Percentiles rank a stretch among this genome's conserved stretches.
These are phyloP conservation scores for Kazachstania africana DNA, from an alignment of 805 yeast genomes.

Conservation along the genomic window DNA sequence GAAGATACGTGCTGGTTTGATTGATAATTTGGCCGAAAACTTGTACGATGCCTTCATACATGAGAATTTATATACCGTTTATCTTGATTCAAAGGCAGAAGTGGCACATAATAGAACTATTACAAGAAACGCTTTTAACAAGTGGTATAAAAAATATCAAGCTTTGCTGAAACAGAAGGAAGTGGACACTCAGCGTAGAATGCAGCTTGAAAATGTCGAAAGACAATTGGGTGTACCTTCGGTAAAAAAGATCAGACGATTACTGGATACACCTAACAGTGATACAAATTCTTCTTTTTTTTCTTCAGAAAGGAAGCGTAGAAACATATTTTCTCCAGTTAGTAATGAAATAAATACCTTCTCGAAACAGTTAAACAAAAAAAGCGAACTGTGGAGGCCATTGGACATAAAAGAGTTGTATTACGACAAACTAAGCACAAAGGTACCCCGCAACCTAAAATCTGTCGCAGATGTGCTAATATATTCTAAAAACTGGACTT, in stretches of 20 bases:
- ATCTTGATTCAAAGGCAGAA: conserved; percentile 37
- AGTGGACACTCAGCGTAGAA: conserved; percentile 26
- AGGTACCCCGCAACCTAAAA: conserved; percentile 1
- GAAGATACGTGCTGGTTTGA: conserved; percentile 5
- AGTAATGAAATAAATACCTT: conserved; percentile 23
- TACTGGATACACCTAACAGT: conserved; percentile 12
- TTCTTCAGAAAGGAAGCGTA: conserved; percentile 12
- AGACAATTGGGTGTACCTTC: conserved; percentile 28
- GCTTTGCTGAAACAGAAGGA: conserved; percentile 27
- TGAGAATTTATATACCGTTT: conserved; percentile 38
- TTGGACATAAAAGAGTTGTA: conserved; percentile 30
- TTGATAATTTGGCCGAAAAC: conserved; percentile 36
- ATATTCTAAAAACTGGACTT: conserved; percentile 17
- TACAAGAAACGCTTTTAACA: conserved; percentile 23
- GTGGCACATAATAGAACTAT: conserved; percentile 24
- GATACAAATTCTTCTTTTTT: conserved; percentile 12
- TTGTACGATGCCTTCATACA: conserved; percentile 49
- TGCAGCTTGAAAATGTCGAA: conserved; percentile 29
- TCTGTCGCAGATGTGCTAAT: conserved; percentile 11
- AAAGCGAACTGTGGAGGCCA: conserved; percentile 38
- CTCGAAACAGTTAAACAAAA: conserved; percentile 24
- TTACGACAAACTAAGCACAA: conserved; percentile 11
- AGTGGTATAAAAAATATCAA: conserved; percentile 25
- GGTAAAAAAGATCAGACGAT: conserved; percentile 12
- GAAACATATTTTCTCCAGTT: conserved; percentile 13